phyloP scores from a whole-genome alignment of 176 grass and related monocot species.

The Aegilops sharonensis region DNA sequence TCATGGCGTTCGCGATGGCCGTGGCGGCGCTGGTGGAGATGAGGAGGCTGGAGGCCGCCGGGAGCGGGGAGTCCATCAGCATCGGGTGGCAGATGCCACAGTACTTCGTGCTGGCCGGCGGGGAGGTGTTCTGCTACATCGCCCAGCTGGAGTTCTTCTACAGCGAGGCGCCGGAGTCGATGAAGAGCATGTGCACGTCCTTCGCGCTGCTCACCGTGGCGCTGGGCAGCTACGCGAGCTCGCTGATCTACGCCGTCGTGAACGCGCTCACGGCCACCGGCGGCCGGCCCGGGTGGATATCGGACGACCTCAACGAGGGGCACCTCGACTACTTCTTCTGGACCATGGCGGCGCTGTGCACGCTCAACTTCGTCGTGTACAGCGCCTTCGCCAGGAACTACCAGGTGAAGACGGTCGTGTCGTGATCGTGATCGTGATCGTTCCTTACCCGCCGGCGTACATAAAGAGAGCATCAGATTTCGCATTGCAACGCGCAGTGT shows the following conservation, averaged over 20 bases:
- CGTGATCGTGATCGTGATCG: neutral
- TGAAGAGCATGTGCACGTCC: constrained; percentile 74
- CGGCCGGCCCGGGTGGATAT: constrained; percentile 52
- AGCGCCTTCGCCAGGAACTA: constrained; percentile 63
- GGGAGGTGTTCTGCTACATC: constrained; percentile 67
- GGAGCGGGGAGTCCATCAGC: constrained; percentile 26
- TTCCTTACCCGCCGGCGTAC: neutral
- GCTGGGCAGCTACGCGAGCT: constrained; percentile 70
- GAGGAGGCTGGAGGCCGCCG: constrained; percentile 33
- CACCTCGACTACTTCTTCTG: constrained; percentile 75
- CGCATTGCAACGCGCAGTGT: neutral
- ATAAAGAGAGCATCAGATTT: neutral
- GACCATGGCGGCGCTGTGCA: constrained; percentile 41
- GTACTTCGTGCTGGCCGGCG: constrained; percentile 53
- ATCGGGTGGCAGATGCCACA: constrained; percentile 80
- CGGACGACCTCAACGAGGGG: constrained; percentile 59
- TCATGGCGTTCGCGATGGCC: constrained; percentile 58
- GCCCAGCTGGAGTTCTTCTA: constrained; percentile 87
- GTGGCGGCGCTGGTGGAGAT: constrained; percentile 52
- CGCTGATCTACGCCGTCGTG: constrained; percentile 53
- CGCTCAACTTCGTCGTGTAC: constrained; percentile 58
- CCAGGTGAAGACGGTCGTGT: constrained; percentile 67
- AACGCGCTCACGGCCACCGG: constrained; percentile 24
- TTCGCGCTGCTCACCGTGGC: constrained; percentile 59
- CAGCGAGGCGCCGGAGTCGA: constrained; percentile 64